A percentile compares a stretch with the other conserved stretches of the same genome.
These are phyloP conservation scores for Ogataea zsoltii DNA, from an alignment of 805 yeast species.

Conservation along the genomic window DNA sequence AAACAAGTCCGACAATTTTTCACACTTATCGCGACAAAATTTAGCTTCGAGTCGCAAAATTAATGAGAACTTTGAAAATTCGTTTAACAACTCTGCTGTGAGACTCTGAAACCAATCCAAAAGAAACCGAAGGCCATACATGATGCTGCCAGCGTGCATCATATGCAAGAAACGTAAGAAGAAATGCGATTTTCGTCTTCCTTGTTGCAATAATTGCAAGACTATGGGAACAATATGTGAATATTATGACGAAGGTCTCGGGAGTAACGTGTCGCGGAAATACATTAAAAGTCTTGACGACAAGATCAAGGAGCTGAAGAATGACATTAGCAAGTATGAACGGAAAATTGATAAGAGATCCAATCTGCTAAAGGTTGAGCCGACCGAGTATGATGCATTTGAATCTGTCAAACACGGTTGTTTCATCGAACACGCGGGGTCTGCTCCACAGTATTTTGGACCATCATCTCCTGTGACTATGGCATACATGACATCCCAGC, in stretches of 20 bases:
- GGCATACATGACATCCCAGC: slow-evolving; percentile 12
- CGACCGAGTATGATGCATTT: not conserved
- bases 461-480: slow-evolving; percentile 19
- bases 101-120: not conserved
- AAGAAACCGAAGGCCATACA: not conserved
- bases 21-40: slow-evolving; percentile 1
- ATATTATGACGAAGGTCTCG: slow-evolving; percentile 24
- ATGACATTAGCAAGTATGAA: slow-evolving; percentile 16
- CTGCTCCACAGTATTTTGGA: slow-evolving; percentile 18
- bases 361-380: not conserved
- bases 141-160: slow-evolving; percentile 20
- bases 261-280: slow-evolving; percentile 14
- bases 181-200: slow-evolving; percentile 22
- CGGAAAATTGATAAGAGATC: slow-evolving; percentile 9
- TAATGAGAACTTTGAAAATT: not conserved
- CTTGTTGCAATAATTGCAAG: slow-evolving; percentile 22
- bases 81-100: not conserved
- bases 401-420: slow-evolving; percentile 14
- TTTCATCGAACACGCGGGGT: slow-evolving; percentile 17
- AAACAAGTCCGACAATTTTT: not conserved
- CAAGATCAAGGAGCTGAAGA: slow-evolving; percentile 14
- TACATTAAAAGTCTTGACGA: slow-evolving; percentile 21
- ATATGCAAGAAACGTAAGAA: slow-evolving; percentile 22
- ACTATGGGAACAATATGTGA: slow-evolving; percentile 22
- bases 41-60: not conserved